Percentiles rank a stretch among this genome's conserved stretches.
phyloP scores from a whole-genome alignment of 345 rosid genomes.

The Acer campestre region DNA sequence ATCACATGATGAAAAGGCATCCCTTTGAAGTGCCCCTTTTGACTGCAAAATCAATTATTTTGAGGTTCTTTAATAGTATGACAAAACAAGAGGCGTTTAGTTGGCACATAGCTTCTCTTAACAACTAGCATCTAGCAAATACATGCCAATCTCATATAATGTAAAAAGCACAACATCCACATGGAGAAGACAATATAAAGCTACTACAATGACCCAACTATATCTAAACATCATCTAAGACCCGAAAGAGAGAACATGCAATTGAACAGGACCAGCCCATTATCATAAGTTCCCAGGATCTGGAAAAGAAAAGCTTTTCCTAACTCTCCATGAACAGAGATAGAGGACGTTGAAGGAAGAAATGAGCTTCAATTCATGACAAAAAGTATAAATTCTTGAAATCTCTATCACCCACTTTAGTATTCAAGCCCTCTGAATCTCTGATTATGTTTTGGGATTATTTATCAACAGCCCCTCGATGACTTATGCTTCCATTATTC shows the following conservation, averaged over 20 bases:
- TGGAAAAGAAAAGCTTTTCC: neutral
- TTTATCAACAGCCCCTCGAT: neutral
- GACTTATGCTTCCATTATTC: neutral
- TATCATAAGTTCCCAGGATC: neutral
- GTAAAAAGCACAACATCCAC: neutral
- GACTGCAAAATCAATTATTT: constrained; percentile 52
- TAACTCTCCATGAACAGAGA: neutral
- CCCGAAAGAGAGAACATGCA: neutral
- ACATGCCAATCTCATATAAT: neutral
- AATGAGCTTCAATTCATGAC: neutral
- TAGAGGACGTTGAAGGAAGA: neutral
- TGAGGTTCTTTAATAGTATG: constrained; percentile 1
- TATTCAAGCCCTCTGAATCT: neutral
- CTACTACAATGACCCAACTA: neutral
- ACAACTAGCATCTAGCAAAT: neutral
- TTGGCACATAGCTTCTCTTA: neutral
- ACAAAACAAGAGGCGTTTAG: neutral
- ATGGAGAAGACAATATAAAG: neutral
- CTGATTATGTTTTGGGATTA: neutral
- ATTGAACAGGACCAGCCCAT: neutral
- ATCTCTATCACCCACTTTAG: neutral
- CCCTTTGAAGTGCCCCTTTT: constrained; percentile 79
- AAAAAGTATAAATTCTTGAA: neutral
- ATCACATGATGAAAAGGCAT: constrained; percentile 81
- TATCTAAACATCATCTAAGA: neutral